A percentile compares a stretch with the other conserved stretches of the same genome.
These are phyloP conservation scores for Globisporangium viniferum DNA, from an alignment of 352 stramenopile genomes.

Conservation along the genomic window DNA sequence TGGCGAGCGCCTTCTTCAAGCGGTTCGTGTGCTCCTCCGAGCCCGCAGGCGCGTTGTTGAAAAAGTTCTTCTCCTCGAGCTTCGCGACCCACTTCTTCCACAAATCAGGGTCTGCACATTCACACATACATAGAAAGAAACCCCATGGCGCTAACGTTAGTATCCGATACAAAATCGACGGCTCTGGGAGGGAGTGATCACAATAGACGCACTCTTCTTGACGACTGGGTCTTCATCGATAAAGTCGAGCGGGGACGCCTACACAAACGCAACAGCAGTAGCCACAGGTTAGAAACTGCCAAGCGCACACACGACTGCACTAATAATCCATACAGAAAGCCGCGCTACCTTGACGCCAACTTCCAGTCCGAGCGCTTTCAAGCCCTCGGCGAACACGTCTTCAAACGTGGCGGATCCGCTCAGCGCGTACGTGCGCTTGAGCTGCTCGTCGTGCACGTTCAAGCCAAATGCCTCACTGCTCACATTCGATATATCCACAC, in stretches of 20 bases:
- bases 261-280: background rate
- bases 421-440: constrained; percentile 48
- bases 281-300: background rate
- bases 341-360: constrained; percentile 21
- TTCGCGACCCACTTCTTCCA: constrained; percentile 88
- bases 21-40: constrained; percentile 60
- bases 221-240: constrained; percentile 70
- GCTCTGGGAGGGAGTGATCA: background rate
- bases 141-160: background rate
- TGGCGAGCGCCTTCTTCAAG: constrained; percentile 72
- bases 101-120: constrained; percentile 60
- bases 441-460: constrained; percentile 50
- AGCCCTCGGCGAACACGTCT: constrained; percentile 68
- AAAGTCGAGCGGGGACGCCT: constrained; percentile 19
- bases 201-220: constrained; percentile 47
- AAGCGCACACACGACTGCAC: background rate
- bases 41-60: constrained; percentile 52
- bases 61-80: constrained; percentile 84
- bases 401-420: constrained; percentile 44
- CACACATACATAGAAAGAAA: background rate
- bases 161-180: background rate
- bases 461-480: constrained; percentile 71
- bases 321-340: background rate
- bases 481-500: background rate
- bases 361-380: constrained; percentile 58